Evolutionary conservation across 2,329 filamentous ascomycete genomes (phyloP).

Genomic region (Lecanicillium sp.): DNA sequence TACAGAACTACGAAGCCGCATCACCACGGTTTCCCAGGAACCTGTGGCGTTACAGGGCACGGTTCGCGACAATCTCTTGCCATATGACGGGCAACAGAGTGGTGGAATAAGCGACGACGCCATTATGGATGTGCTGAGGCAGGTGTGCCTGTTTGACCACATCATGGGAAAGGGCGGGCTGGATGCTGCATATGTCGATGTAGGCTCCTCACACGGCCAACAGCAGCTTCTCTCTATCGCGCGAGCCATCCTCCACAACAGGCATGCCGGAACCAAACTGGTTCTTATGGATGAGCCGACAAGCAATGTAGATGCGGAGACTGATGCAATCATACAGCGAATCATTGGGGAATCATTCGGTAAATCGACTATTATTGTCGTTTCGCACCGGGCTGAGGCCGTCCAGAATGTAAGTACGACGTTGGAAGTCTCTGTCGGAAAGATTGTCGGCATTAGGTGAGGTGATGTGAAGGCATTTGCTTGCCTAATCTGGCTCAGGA

Average conservation of each 20-base stretch:
- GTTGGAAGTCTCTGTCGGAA: constrained; percentile 7
- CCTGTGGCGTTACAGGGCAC: constrained; percentile 1
- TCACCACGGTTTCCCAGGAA: constrained; percentile 10
- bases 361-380: neutral
- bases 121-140: constrained; percentile 23
- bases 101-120: too few species aligned
- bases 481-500: too few species aligned
- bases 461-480: too few species aligned
- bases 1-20: constrained; percentile 1
- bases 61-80: constrained; percentile 2
- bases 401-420: constrained; percentile 1
- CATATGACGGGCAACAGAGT: neutral
- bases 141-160: constrained; percentile 29
- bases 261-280: neutral
- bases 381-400: neutral
- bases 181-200: constrained; percentile 18
- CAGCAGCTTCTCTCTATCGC: constrained; percentile 1
- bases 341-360: neutral
- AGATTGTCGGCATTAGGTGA: neutral
- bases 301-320: neutral
- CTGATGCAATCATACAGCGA: neutral
- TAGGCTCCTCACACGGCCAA: constrained; percentile 21
- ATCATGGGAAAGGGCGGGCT: constrained; percentile 27
- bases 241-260: constrained; percentile 10
- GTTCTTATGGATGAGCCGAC: constrained; percentile 2